phyloP scores from a whole-genome alignment of 1,139 yeast species.

The Sugiyamaella paludigena region DNA sequence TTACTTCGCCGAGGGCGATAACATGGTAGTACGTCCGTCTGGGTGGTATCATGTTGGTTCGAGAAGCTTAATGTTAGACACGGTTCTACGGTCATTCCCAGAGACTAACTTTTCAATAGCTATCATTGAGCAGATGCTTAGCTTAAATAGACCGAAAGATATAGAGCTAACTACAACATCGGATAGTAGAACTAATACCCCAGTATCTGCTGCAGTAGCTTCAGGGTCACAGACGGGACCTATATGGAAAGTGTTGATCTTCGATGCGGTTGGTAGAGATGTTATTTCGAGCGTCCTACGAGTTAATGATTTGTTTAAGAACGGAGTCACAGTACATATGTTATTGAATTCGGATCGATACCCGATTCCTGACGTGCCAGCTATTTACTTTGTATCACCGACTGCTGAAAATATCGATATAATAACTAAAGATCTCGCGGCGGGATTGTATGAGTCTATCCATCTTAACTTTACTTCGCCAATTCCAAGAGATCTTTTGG shows the following conservation, averaged over 20 bases:
- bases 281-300: constrained; percentile 85
- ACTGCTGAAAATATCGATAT: constrained; percentile 67
- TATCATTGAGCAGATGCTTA: constrained; percentile 78
- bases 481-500: constrained; percentile 72
- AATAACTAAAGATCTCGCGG: constrained; percentile 68
- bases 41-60: too few relatives aligned
- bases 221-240: constrained; percentile 38
- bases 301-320: constrained; percentile 82
- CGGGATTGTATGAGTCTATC: constrained; percentile 71
- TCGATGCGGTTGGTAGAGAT: constrained; percentile 78
- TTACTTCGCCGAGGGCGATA: too few relatives aligned
- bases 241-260: constrained; percentile 88
- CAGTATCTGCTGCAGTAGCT: constrained; percentile 40
- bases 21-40: too few relatives aligned
- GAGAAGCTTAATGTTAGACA: too few relatives aligned
- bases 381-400: constrained; percentile 86
- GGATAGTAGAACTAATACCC: constrained; percentile 18
- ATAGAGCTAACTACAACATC: constrained; percentile 3
- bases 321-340: constrained; percentile 89
- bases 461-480: constrained; percentile 86
- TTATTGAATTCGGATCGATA: constrained; percentile 67
- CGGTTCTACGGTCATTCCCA: too few relatives aligned
- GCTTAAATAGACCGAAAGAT: constrained; percentile 56
- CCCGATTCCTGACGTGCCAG: constrained; percentile 90
- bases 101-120: constrained; percentile 29